phyloP scores from a whole-genome alignment of 805 yeast genomes.

The Candida maesae region DNA sequence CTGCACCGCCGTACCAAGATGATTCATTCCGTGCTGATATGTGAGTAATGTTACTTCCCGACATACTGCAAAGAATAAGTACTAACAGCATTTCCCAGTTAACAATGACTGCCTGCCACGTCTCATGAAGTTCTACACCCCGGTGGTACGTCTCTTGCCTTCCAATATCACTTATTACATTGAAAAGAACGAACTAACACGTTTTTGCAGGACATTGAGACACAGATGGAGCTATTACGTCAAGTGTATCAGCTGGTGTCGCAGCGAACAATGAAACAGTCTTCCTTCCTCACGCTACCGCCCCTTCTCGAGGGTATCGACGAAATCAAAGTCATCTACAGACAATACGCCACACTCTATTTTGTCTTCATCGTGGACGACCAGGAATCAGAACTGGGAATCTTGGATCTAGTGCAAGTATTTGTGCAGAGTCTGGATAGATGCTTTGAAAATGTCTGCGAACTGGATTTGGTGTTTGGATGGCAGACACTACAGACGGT shows the following conservation, averaged over 20 bases:
- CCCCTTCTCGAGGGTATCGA: slow-evolving; percentile 61
- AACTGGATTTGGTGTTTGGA: slow-evolving; percentile 93
- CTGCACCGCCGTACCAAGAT: slow-evolving; percentile 31
- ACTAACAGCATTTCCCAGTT: slow-evolving; percentile 39
- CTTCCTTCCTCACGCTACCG: slow-evolving; percentile 89
- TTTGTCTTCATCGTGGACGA: slow-evolving; percentile 95
- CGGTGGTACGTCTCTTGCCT: slow-evolving; percentile 47
- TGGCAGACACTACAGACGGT: slow-evolving; percentile 97
- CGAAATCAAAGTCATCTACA: slow-evolving; percentile 82
- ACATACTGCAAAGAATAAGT: background rate
- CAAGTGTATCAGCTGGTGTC: slow-evolving; percentile 80
- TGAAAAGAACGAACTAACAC: background rate
- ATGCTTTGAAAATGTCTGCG: slow-evolving; percentile 93
- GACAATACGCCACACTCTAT: slow-evolving; percentile 93
- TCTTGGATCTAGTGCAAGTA: slow-evolving; percentile 89
- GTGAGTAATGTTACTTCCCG: slow-evolving; percentile 33
- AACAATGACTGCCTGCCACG: slow-evolving; percentile 90
- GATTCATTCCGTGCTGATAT: slow-evolving; percentile 85
- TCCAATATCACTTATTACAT: background rate
- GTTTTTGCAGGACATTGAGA: slow-evolving; percentile 52
- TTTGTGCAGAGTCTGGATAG: slow-evolving; percentile 93
- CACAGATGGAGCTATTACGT: slow-evolving; percentile 73
- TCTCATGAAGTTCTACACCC: slow-evolving; percentile 85
- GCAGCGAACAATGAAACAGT: slow-evolving; percentile 67
- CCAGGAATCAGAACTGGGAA: slow-evolving; percentile 93